Conservation (phyloP, 225 moss, liverwort and hornwort species). For the Pseudoscleropodium purum region DNA sequence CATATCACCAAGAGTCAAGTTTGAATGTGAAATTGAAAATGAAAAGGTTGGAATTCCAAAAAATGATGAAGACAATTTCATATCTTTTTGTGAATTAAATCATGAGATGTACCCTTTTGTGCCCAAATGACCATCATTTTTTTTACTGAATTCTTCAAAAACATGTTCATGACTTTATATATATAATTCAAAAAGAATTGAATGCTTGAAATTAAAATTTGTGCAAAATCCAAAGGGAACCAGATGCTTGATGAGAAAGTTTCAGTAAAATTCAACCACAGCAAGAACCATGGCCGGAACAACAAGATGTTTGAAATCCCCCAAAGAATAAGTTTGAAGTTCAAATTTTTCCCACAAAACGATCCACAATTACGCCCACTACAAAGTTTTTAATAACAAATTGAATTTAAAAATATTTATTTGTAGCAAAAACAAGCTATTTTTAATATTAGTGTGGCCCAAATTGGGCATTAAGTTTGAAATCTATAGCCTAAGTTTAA, state of each 20-base stretch:
- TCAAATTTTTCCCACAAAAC: background rate
- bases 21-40: background rate
- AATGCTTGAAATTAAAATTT: background rate
- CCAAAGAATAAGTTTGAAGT: background rate
- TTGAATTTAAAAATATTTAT: background rate
- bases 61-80: background rate
- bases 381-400: background rate
- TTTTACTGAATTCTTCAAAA: background rate
- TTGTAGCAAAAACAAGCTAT: rapidly evolving
- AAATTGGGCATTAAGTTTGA: background rate
- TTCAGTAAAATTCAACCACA: too few species aligned
- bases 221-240: too few species aligned
- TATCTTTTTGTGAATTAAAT: background rate
- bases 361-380: rapidly evolving
- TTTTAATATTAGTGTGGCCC: rapidly evolving
- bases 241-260: too few species aligned
- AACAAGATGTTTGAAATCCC: too few species aligned
- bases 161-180: background rate
- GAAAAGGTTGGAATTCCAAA: background rate
- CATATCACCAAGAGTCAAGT: background rate
- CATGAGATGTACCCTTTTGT: background rate
- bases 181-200: too few species aligned
- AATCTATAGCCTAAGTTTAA: background rate
- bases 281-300: too few species aligned
- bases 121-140: background rate